phyloP scores from a whole-genome alignment of 2,329 filamentous ascomycete species.

The Aspergillaceae sp. region DNA sequence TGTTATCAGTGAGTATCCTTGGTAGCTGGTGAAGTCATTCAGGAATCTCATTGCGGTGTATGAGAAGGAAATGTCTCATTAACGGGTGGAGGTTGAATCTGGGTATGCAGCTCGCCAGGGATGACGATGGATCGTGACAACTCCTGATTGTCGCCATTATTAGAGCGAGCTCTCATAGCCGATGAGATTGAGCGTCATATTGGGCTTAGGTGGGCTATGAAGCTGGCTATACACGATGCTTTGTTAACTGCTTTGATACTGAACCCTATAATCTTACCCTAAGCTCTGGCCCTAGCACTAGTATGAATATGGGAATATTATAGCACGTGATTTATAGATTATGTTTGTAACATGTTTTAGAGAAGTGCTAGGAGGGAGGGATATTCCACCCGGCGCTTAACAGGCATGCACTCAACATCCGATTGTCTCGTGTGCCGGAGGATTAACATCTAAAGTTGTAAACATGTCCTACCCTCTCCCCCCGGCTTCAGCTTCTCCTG shows the following conservation, averaged over 20 bases:
- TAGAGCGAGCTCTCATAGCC: neutral
- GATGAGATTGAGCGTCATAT: neutral
- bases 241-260: neutral
- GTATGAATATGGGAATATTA: neutral
- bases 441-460: neutral
- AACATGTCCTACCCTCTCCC: too few relatives aligned
- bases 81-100: neutral
- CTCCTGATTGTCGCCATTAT: neutral
- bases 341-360: neutral
- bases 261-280: neutral
- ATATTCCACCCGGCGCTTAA: constrained; percentile 13
- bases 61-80: neutral
- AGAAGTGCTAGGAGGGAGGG: constrained; percentile 1
- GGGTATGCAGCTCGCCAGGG: neutral
- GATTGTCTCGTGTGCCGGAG: neutral
- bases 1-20: neutral
- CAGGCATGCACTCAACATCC: neutral
- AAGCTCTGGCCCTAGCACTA: neutral
- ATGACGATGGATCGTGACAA: neutral
- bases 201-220: neutral
- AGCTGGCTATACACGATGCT: neutral
- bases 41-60: neutral
- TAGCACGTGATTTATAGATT: neutral
- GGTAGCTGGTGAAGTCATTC: neutral
- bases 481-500: too few relatives aligned